Evolutionary conservation across 768 basidiomycete species (phyloP), one percentile per base, ranked within the genome.

Genomic region (Plicaturopsis crispa): DNA sequence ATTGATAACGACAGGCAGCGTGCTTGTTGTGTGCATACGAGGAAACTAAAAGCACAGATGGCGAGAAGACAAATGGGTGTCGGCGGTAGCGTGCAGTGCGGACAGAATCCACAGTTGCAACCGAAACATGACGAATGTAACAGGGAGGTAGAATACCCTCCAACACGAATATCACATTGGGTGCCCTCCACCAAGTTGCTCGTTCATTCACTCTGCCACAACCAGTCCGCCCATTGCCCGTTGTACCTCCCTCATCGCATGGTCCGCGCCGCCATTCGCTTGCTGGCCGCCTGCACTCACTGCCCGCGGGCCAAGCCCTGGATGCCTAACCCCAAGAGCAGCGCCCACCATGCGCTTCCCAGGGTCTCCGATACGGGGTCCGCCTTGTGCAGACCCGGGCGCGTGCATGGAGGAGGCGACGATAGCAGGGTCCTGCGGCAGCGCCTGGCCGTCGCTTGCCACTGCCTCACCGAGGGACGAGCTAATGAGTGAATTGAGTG

Each of bases 281-380:
- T 65, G 62, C 7, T 57, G 49, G 36, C 60, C 63, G 37, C 59
- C 56, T 40, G 59, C 63, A 53, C 48, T 57, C 44, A 81, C 56
- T 36, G 75, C 55, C 46, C 85, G 73, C 24, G 80, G 77, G 16
- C 72, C 73, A 42, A 88, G 63, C 26, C 72, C 70, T 21, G 88
- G 88, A 60, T 88, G 86, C 60, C 87, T 73, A 43, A 90, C 72
- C 32, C 88, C 89, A 40, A 91, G 66, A 22, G 87, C 87, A 38
- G 82, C 81, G 30, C 86, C 89, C 17, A 91, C 69, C 87, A 91
- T 91, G 52, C 88, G 70, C 65, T 86, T 87, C 28, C 84, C 88
- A 22, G 88, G 84, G 58, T 91, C 85, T 24, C 88, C 88, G 49
- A 91, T 88, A 52, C 81, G 74, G 16, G 86, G 86, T 22, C 62